A percentile compares a stretch with the other conserved stretches of the same genome.
phyloP scores from a whole-genome alignment of 2,329 filamentous ascomycete species.

The Dothiorella sarmentorum region DNA sequence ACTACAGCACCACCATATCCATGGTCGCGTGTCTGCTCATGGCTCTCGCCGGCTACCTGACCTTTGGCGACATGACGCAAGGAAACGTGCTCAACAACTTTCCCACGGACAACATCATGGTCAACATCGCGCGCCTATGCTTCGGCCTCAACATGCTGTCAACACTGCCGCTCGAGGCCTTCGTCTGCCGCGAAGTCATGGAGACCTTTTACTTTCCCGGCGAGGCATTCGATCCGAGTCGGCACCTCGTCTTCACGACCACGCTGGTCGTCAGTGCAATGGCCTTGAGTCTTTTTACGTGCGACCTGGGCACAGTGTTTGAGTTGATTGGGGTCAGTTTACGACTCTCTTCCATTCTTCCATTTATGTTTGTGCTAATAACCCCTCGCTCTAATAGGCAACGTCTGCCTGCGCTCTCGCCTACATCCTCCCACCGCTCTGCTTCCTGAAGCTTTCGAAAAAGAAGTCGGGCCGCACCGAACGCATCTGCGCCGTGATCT shows the following conservation, averaged over 20 bases:
- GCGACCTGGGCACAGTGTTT: slow-evolving; percentile 90
- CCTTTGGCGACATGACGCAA: slow-evolving; percentile 85
- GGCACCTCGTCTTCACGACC: slow-evolving; percentile 84
- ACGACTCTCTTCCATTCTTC: background rate
- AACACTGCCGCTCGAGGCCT: slow-evolving; percentile 91
- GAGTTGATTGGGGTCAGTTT: slow-evolving; percentile 74
- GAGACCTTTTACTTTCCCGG: slow-evolving; percentile 73
- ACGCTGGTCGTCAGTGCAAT: slow-evolving; percentile 75
- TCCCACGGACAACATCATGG: slow-evolving; percentile 81
- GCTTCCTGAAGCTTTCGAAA: slow-evolving; percentile 89
- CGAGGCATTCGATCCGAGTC: slow-evolving; percentile 74
- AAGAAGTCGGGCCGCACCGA: slow-evolving; percentile 44
- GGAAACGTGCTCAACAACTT: slow-evolving; percentile 99
- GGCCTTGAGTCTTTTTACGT: slow-evolving; percentile 75
- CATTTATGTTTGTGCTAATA: background rate
- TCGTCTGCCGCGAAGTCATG: slow-evolving; percentile 97
- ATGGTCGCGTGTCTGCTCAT: slow-evolving; percentile 88
- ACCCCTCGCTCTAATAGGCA: slow-evolving; percentile 36
- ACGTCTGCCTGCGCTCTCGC: slow-evolving; percentile 92
- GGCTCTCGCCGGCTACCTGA: slow-evolving; percentile 85
- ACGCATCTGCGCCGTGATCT: slow-evolving; percentile 63
- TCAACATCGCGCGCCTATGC: slow-evolving; percentile 91
- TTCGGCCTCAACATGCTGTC: slow-evolving; percentile 99
- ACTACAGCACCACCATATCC: slow-evolving; percentile 86
- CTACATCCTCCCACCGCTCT: slow-evolving; percentile 91